Conservation (phyloP, 2,329 filamentous ascomycete genomes). For the Ascochyta viciae-villosae region DNA sequence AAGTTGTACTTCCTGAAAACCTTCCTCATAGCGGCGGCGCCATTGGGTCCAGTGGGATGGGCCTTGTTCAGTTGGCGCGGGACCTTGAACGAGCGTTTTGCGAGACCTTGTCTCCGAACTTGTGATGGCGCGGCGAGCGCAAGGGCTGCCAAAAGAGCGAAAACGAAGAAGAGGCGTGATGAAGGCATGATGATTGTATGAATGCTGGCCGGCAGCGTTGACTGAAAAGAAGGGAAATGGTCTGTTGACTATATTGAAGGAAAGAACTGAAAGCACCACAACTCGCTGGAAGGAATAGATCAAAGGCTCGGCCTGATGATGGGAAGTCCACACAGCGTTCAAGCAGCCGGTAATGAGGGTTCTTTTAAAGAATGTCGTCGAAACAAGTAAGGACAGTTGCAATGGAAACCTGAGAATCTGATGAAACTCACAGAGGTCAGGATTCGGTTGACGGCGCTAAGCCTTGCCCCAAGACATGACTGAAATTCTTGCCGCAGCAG, state of each 20-base stretch:
- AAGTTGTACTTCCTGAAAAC: slow-evolving; percentile 72
- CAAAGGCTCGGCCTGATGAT: slow-evolving; percentile 42
- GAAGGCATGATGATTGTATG: slow-evolving; percentile 46
- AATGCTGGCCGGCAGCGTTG: slow-evolving; percentile 50
- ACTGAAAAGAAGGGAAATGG: slow-evolving; percentile 34
- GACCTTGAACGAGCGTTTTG: slow-evolving; percentile 68
- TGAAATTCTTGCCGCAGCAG: slow-evolving; percentile 24
- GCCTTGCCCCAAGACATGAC: slow-evolving; percentile 19
- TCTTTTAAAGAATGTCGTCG: slow-evolving; percentile 36
- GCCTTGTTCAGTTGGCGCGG: slow-evolving; percentile 63
- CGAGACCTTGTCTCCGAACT: slow-evolving; percentile 40
- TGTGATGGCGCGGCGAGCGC: slow-evolving; percentile 56
- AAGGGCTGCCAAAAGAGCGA: slow-evolving; percentile 58
- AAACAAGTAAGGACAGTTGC: slow-evolving; percentile 18
- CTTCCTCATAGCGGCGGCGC: slow-evolving; percentile 68
- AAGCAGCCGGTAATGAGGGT: slow-evolving; percentile 34
- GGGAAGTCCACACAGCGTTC: slow-evolving; percentile 31
- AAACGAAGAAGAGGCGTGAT: slow-evolving; percentile 49
- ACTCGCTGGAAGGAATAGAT: slow-evolving; percentile 26
- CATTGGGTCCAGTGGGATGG: slow-evolving; percentile 60
- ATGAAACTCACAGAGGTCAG: slow-evolving; percentile 22
- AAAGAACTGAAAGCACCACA: slow-evolving; percentile 29
- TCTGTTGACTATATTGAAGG: slow-evolving; percentile 26
- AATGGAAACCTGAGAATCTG: slow-evolving; percentile 19
- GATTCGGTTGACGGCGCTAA: slow-evolving; percentile 16